Conservation (phyloP, 495 filamentous ascomycete species). For the Annulohypoxylon maeteangense region DNA sequence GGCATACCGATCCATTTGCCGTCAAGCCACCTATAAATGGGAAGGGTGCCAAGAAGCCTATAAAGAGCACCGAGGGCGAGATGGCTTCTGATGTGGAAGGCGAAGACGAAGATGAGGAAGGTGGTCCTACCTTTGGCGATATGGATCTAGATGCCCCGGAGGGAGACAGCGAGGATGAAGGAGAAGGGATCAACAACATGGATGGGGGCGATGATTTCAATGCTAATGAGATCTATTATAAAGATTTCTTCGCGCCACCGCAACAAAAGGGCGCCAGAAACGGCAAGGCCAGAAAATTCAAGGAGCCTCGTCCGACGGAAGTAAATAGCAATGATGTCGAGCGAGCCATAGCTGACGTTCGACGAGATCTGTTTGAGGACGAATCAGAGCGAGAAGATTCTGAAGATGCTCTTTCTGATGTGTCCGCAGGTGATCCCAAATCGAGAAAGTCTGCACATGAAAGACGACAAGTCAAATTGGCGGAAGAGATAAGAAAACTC, state of each 20-base stretch:
- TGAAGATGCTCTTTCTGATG: conserved; percentile 65
- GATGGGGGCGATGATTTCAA: conserved; percentile 64
- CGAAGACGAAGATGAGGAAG: conserved; percentile 71
- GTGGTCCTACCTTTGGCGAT: conserved; percentile 81
- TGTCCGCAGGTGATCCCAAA: conserved; percentile 65
- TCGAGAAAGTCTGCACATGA: conserved; percentile 80
- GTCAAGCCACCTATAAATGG: conserved; percentile 29
- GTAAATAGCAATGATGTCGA: conserved; percentile 73
- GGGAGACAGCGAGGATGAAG: conserved; percentile 63
- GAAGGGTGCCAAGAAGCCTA: conserved; percentile 29
- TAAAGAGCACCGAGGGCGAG: conserved; percentile 34
- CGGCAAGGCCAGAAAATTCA: conserved; percentile 52
- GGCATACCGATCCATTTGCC: conserved; percentile 76
- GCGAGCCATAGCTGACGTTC: conserved; percentile 88
- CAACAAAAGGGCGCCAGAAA: conserved; percentile 70
- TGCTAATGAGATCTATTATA: conserved; percentile 86
- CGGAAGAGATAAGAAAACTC: conserved; percentile 88
- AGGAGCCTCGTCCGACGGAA: conserved; percentile 45
- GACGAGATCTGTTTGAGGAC: conserved; percentile 92
- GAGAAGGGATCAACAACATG: conserved; percentile 65
- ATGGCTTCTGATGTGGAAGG: conserved; percentile 40
- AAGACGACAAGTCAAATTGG: conserved; percentile 82
- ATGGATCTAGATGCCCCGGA: conserved; percentile 68
- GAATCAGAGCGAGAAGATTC: conserved; percentile 67
- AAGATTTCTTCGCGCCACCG: conserved; percentile 90